Base-by-base conservation (phyloP, 2,329 filamentous ascomycete genomes). In the Diplodia mutila region DNA sequence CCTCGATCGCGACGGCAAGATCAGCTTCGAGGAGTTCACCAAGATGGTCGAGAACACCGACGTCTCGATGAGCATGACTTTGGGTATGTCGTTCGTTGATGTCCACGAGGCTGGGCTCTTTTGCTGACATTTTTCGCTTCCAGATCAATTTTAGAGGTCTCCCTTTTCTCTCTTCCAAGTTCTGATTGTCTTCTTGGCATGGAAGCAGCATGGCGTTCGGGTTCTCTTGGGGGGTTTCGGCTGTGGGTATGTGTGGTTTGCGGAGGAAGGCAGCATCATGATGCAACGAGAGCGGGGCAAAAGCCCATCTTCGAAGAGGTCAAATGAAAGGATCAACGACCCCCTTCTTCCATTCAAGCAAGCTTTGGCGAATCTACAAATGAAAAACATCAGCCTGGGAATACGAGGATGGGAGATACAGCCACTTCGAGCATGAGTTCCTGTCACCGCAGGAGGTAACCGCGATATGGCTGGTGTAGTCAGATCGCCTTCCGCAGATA, bases 41-140 rank as follows among this genome's bases (percentile, higher is more conserved):
- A 93, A 95, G 84, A 98, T 99, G 94, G 95, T 99, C 63, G 94
- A 97, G 86, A 97, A 91, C 79, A 98, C 94, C 29, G 88, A 90
- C 78, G 85, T 90, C 55, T 86, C 84, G 69, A 85, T 89, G 84
- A 90, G 87, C 78, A 89, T 90, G 87, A 90, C 87, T 59, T 79
- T 90, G 78, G 87, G 87, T 85, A 82, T 78, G 83, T 76, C 61
- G 29, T 16, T 32, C 0, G n/a, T 8, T 51, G 8, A n/a, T 53
- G 21, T 11, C 18, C 2, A 16, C 21, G 48, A 9, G 14, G 21
- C 21, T 16, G 11, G 1, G 21, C 5, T 2, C 18, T 27, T n/a
- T n/a, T 27, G 34, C 37, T 53, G 14, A 39, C n/a, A 4, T 18
- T 4, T 23, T 11, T 12, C 5, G 18, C 14, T n/a, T 16, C 23